Base-by-base conservation (phyloP, 805 yeast genomes). In the Candida fluviatilis region DNA sequence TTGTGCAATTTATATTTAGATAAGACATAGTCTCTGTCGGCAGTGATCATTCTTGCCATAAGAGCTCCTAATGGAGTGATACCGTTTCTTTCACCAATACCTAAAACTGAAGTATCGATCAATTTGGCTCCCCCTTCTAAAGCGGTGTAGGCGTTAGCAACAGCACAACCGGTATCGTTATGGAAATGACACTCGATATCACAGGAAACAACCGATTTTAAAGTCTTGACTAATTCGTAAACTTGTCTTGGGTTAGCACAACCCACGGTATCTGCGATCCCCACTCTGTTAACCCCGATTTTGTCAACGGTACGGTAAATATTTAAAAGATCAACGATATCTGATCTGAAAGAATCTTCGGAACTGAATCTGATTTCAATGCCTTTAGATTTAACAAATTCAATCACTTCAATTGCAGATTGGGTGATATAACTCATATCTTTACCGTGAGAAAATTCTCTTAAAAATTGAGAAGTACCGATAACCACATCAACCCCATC, bases 231-330 rank as follows among this genome's bases (percentile, higher is more conserved):
- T 52, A 76, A 67, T 55, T 76, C 80, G 52, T 73, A 76, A 31
- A 76, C 81, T 55, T 76, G 82, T 66, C 81, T 70, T 47, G 80
- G 80, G 58, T 76, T 75, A 38, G 81, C 82, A 55, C 82, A 75
- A 40, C 82, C 82, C 41, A 76, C 80, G 33, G 82, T 76, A 58
- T 76, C 82, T 36, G 82, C 80, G 56, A 76, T 75, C 59, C 82
- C 82, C 36, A 76, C 78, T 65, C 82, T 68, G 58, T 76, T 70
- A 25, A 76, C 82, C 39, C 82, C 82, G 37, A 76, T 73, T 56
- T 76, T 76, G 57, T 74, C 78, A 39, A 76, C 80, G n/a, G 80
- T 73, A 53, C 74, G 70, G 61, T 76, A 76, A 39, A 76, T 76
- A 52, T 76, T 75, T 41, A 76, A 65, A 54, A 76, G 69, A 54